phyloP scores from a whole-genome alignment of 2,329 filamentous ascomycete genomes.

The Colletotrichum abscissum region DNA sequence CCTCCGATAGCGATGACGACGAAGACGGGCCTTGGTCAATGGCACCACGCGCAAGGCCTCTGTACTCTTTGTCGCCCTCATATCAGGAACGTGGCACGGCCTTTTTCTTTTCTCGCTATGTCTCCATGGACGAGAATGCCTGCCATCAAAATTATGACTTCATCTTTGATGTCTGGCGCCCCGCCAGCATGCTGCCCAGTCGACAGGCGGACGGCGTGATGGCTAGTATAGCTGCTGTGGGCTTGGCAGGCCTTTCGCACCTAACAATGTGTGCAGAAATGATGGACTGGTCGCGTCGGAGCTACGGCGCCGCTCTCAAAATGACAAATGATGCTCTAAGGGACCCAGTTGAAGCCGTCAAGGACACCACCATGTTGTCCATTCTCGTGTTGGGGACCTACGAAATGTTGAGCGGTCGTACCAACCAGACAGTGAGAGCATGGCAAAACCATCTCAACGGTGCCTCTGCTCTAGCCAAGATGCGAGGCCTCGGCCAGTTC shows the following conservation, averaged over 20 bases:
- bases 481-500: conserved; percentile 62
- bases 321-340: conserved; percentile 62
- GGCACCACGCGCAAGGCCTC: conserved; percentile 41
- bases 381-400: conserved; percentile 66
- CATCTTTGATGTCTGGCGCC: conserved; percentile 64
- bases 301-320: conserved; percentile 63
- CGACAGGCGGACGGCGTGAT: conserved; percentile 57
- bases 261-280: conserved; percentile 54
- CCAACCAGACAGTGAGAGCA: conserved; percentile 57
- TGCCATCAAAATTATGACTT: conserved; percentile 64
- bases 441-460: conserved; percentile 67
- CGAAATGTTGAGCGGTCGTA: conserved; percentile 62
- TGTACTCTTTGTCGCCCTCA: conserved; percentile 46
- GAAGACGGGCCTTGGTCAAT: conserved; percentile 43
- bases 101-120: conserved; percentile 64
- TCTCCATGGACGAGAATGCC: conserved; percentile 56
- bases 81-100: conserved; percentile 57
- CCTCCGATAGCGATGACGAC: conserved; percentile 36
- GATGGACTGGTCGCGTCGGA: conserved; percentile 59
- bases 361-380: conserved; percentile 63
- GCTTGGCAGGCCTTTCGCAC: conserved; percentile 62
- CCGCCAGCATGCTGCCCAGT: conserved; percentile 46
- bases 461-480: conserved; percentile 60
- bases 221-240: conserved; percentile 65
- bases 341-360: conserved; percentile 54